Evolutionary conservation across 805 yeast species (phyloP), one percentile per base, ranked within the genome.

Genomic region (Hanseniaspora vineae): DNA sequence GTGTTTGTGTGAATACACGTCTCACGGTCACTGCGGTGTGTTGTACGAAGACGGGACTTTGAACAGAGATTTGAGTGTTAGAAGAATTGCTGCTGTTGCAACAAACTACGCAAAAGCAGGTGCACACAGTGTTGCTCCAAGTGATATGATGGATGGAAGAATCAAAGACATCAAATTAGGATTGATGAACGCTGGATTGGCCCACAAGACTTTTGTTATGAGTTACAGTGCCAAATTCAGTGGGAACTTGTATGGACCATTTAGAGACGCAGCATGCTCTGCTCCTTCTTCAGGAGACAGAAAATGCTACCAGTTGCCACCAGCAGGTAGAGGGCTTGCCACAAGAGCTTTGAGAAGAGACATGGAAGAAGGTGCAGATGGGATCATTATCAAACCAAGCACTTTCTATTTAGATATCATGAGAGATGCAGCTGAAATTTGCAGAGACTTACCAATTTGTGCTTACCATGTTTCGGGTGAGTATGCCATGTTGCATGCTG

Each of bases 391-490:
- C 54, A 92, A 92, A 62, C 98, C 98, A 12, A 84, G 96, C 5
- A 87, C 97, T 3, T 90, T 92, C 67, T 92, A 90, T 65, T 72
- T 92, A 57, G 98, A 92, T 62, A 75, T 92, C 46, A 83, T 92
- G 66, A 73, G 81, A 49, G 96, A 92, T 59, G 96, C 98, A 0
- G 71, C 89, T 37, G 80, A 76, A 57, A 72, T 89, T 46, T 85
- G 95, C 59, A 65, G 69, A 46, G 92, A 92, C 62, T 77, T 84
- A 56, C 98, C 98, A 29, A 70, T 92, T 46, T 87, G 96, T 58
- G 89, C 95, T 29, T 92, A 92, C 66, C 98, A 92, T 65, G 98
- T 92, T 20, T 80, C 90, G 62, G 98, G 98, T 39, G 98, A 92
- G 67, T 92, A 77, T 60, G 97, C 97, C 32, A 92, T 92, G 98